Conservation (phyloP, 2,329 filamentous ascomycete genomes). For the Calonectria hawksworthii region DNA sequence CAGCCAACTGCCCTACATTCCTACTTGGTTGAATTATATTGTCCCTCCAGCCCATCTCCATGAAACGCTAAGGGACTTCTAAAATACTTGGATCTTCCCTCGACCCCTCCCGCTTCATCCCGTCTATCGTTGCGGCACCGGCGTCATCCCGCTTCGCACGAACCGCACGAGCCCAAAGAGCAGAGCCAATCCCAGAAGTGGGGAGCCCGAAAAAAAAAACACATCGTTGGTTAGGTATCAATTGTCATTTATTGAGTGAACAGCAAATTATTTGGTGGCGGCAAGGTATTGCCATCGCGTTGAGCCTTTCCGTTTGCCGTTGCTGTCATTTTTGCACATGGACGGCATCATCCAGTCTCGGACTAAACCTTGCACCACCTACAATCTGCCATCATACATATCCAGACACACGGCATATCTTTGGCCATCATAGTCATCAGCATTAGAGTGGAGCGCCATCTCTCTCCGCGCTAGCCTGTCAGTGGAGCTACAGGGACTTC, state of each 20-base stretch:
- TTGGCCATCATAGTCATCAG: not conserved
- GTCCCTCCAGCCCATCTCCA: not conserved
- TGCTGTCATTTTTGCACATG: not conserved
- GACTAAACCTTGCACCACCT: not conserved
- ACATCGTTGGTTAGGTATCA: not conserved
- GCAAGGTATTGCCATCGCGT: not conserved
- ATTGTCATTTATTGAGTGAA: not conserved
- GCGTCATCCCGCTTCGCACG: slow-evolving; percentile 20
- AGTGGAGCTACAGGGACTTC: slow-evolving; percentile 18
- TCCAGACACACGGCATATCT: not conserved
- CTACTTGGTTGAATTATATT: not conserved
- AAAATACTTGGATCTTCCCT: slow-evolving; percentile 9
- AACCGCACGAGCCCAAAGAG: slow-evolving; percentile 9
- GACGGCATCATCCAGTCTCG: not conserved
- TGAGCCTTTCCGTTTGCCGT: not conserved
- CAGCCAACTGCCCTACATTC: not conserved
- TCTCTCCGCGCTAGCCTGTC: slow-evolving; percentile 6
- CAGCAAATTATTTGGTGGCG: not conserved
- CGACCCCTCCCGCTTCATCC: not conserved
- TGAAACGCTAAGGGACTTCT: slow-evolving; percentile 2
- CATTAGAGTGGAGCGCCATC: not conserved
- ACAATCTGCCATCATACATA: not conserved
- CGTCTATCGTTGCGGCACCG: slow-evolving; percentile 1
- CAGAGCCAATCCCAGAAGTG: not conserved
- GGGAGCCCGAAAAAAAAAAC: not conserved